Percentiles rank a stretch among this genome's conserved stretches.
phyloP scores from a whole-genome alignment of 352 stramenopile genomes.

The Phytophthora cajani region DNA sequence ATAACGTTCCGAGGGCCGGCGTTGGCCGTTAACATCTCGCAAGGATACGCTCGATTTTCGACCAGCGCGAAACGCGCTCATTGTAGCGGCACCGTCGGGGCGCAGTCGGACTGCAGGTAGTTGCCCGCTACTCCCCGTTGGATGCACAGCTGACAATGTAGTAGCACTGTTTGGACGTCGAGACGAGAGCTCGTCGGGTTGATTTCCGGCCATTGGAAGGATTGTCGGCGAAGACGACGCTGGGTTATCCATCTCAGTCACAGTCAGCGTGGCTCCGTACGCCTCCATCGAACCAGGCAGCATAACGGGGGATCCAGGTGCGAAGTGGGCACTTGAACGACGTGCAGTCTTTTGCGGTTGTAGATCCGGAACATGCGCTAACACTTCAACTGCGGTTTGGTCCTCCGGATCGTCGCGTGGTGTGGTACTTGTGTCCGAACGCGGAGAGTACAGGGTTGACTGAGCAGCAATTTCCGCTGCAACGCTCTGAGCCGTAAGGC shows the following conservation, averaged over 20 bases:
- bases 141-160: slow-evolving; percentile 25
- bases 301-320: background rate
- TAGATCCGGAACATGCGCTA: slow-evolving; percentile 3
- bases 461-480: background rate
- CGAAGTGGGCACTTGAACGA: background rate
- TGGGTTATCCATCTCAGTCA: background rate
- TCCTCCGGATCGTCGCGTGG: background rate
- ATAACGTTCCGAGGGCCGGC: slow-evolving; percentile 24
- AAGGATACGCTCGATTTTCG: slow-evolving; percentile 11
- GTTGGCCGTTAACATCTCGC: slow-evolving; percentile 19
- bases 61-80: slow-evolving; percentile 7
- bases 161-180: slow-evolving; percentile 31
- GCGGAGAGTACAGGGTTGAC: background rate
- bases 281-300: slow-evolving; percentile 14
- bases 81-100: slow-evolving; percentile 3
- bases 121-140: slow-evolving; percentile 7
- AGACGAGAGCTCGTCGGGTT: background rate
- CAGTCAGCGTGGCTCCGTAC: background rate
- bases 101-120: background rate
- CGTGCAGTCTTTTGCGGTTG: slow-evolving; percentile 5
- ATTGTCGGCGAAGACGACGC: background rate
- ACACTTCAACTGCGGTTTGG: slow-evolving; percentile 20
- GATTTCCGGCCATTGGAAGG: background rate
- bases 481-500: slow-evolving; percentile 3
- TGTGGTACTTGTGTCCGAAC: slow-evolving; percentile 10